These are phyloP conservation scores for Phytophthora meadii DNA, from an alignment of 352 stramenopile genomes.

Conservation along the genomic window DNA sequence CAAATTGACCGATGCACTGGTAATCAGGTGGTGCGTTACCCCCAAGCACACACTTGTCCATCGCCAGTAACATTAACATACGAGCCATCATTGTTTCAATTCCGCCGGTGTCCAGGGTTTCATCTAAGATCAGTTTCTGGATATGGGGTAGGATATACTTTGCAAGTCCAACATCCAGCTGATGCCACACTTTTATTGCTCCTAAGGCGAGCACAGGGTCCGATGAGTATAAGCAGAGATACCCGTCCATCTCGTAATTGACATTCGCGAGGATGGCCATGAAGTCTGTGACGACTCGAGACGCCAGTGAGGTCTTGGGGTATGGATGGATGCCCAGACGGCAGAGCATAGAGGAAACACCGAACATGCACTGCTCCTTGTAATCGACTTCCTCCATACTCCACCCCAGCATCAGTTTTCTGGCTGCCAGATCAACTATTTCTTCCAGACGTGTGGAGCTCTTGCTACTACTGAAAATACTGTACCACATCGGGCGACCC, in stretches of 20 bases:
- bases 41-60: too few relatives aligned
- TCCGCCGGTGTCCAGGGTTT: constrained; percentile 28
- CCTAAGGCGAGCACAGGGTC: constrained; percentile 18
- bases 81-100: constrained; percentile 25
- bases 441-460: neutral
- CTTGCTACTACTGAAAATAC: neutral
- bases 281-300: constrained; percentile 26
- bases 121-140: constrained; percentile 21
- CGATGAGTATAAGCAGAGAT: constrained; percentile 22
- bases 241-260: constrained; percentile 18
- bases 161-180: neutral
- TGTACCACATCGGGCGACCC: constrained; percentile 11
- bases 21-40: too few relatives aligned
- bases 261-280: constrained; percentile 36
- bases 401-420: constrained; percentile 13
- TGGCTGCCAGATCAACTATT: neutral
- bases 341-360: constrained; percentile 29
- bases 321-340: constrained; percentile 27
- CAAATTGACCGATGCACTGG: too few relatives aligned
- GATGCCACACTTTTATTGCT: constrained; percentile 31
- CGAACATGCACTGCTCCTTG: constrained; percentile 3
- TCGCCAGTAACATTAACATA: constrained; percentile 29
- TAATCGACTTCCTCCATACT: neutral
- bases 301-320: neutral
- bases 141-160: constrained; percentile 28